phyloP scores from a whole-genome alignment of 2,329 filamentous ascomycete species.

The Sarocladium kiliense region DNA sequence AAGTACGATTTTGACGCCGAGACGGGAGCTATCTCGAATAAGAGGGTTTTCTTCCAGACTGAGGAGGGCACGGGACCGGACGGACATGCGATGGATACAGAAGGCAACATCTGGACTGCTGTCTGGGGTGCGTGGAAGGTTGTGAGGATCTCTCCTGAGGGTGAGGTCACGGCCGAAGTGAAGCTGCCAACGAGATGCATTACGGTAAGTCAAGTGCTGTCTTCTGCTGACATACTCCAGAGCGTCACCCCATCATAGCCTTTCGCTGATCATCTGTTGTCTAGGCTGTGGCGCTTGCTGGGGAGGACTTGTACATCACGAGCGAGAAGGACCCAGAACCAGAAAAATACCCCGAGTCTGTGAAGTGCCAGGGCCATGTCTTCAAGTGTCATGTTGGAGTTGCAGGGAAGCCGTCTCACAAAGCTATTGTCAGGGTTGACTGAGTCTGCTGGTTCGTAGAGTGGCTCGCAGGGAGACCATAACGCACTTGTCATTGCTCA shows the following conservation, averaged over 20 bases:
- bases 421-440: not conserved
- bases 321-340: slow-evolving; percentile 14
- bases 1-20: slow-evolving; percentile 13
- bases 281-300: slow-evolving; percentile 14
- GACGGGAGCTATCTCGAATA: slow-evolving; percentile 10
- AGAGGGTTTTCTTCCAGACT: slow-evolving; percentile 12
- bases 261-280: no score
- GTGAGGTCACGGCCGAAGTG: slow-evolving; percentile 14
- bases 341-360: slow-evolving; percentile 15
- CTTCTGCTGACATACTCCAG: no score
- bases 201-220: slow-evolving; percentile 12
- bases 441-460: not conserved
- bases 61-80: slow-evolving; percentile 15
- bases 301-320: slow-evolving; percentile 15
- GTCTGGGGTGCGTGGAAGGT: slow-evolving; percentile 15
- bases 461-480: not conserved
- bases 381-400: slow-evolving; percentile 16
- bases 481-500: not conserved
- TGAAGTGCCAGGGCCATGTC: slow-evolving; percentile 11
- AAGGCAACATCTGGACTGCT: slow-evolving; percentile 16
- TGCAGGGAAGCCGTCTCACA: slow-evolving; percentile 7
- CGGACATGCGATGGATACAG: slow-evolving; percentile 14
- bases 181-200: slow-evolving; percentile 14
- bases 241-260: no score
- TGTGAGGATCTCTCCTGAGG: slow-evolving; percentile 13